phyloP scores from a whole-genome alignment of 441 rosid genomes.

The Viola pubescens region DNA sequence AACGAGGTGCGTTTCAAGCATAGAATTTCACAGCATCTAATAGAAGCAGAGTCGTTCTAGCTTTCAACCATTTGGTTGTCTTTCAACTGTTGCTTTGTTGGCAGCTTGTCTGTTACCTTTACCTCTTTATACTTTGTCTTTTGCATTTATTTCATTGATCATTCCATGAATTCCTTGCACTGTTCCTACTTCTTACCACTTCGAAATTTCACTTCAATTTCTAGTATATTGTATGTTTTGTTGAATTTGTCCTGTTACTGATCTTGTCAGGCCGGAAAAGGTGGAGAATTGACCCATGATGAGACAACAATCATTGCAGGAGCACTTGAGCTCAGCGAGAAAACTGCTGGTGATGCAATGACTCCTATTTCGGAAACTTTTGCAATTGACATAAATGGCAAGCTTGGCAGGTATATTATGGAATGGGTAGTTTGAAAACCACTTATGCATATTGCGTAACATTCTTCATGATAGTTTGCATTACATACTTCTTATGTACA shows the following conservation, averaged over 20 bases:
- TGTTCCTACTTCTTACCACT: not conserved
- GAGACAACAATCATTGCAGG: conserved; percentile 95
- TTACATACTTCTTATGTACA: conserved; percentile 27
- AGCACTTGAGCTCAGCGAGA: conserved; percentile 82
- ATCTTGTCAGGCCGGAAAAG: conserved; percentile 72
- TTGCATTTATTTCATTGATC: not conserved
- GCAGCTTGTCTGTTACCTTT: not conserved
- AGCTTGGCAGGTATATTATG: conserved; percentile 49
- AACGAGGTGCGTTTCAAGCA: conserved; percentile 23
- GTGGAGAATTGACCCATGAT: conserved; percentile 84
- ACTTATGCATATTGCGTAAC: conserved; percentile 3
- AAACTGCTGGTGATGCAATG: conserved; percentile 80
- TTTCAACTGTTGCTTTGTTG: not conserved
- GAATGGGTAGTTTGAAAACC: not conserved
- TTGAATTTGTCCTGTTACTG: not conserved
- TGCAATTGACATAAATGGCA: conserved; percentile 64
- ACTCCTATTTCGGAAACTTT: conserved; percentile 69
- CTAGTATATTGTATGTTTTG: not conserved
- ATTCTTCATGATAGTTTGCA: conserved; percentile 7
- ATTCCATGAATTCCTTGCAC: not conserved
- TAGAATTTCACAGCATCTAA: not conserved
- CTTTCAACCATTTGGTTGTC: not conserved
- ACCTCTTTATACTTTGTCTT: not conserved
- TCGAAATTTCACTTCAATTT: not conserved
- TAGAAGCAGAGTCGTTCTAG: not conserved